Evolutionary conservation across 192 early-diverging fungal genomes (phyloP), one percentile per base, ranked within the genome.

Genomic region (Entophlyctis luteolus): DNA sequence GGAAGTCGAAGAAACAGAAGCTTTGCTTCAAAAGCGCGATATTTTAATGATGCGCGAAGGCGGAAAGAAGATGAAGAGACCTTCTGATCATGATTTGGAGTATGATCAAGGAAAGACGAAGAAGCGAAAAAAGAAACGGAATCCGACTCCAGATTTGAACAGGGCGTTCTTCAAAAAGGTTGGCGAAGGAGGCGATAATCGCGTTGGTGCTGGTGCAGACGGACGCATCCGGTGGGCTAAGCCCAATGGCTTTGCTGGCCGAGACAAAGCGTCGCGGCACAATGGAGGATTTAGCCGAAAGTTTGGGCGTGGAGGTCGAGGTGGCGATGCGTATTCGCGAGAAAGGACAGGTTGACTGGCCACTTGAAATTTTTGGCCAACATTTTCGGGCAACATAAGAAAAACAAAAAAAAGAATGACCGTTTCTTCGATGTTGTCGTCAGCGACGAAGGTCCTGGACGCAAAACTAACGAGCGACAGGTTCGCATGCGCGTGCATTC

Each of bases 51-150:
- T 22, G 28, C 8, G 20, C 14, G 12, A 34, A 10, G 23, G 16
- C 27, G 49, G 2, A 5, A 31, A 33, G 10, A 67, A 67, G 36
- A 18, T 33, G 25, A 67, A 62, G 25, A 10, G 68, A 18, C 68
- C 68, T 2, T 31, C 31, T 2, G 8, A 50, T 46, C 55, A 70
- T 36, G 68, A 70, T 25, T 35, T 57, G 5, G 68, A 70, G 37
- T 70, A 70, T 70, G 68, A 70, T 18, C 47, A 36, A 29, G 68
- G 68, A 53, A 70, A 70, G 31, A 60, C 46, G 29, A 70, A 70
- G 36, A 70, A 70, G 59, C 33, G 33, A 49, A 60, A 62, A 27
- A 70, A 10, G 22, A 31, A 25, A 22, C 20, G 28, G 33, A 45
- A 60, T 60, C 8, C 29, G 38, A 25, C 37, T 8, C 22, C 18